Evolutionary conservation across 2,329 filamentous ascomycete species (phyloP).

Genomic region (Phaeomoniella chlamydospora): DNA sequence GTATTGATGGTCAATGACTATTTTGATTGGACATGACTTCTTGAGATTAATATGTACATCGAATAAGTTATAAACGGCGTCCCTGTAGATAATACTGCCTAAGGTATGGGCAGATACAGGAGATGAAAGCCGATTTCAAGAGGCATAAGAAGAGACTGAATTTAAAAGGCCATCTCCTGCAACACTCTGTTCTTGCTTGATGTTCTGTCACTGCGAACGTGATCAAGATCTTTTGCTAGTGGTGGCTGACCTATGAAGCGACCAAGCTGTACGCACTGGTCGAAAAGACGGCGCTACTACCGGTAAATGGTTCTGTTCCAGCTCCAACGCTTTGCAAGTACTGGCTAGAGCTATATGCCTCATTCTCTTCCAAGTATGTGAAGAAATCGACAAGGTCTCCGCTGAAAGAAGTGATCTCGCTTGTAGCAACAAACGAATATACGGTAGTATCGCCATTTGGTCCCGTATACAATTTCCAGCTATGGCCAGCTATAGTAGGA

Average conservation of each 20-base stretch:
- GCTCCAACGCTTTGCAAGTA: slow-evolving; percentile 39
- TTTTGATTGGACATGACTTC: no score
- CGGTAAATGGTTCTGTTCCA: slow-evolving; percentile 43
- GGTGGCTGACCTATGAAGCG: slow-evolving; percentile 14
- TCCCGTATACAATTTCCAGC: slow-evolving; percentile 48
- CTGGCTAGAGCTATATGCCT: slow-evolving; percentile 34
- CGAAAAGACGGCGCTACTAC: slow-evolving; percentile 25
- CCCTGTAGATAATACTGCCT: no score
- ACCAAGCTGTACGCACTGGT: slow-evolving; percentile 16
- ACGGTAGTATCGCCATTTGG: slow-evolving; percentile 45
- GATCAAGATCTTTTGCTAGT: no score
- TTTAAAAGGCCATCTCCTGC: no score
- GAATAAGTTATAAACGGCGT: no score
- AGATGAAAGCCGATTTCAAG: no score
- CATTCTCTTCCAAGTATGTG: slow-evolving; percentile 35
- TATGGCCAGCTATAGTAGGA: slow-evolving; percentile 35
- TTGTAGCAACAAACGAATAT: slow-evolving; percentile 42
- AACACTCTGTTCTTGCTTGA: no score
- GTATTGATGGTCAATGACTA: no score
- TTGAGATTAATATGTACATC: no score
- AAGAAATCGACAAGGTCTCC: slow-evolving; percentile 45
- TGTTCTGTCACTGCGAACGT: no score
- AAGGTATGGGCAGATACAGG: no score
- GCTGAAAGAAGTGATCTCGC: slow-evolving; percentile 35
- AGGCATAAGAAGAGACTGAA: no score